These are phyloP conservation scores for Micractinium conductrix DNA, from an alignment of 139 green algal species.

Conservation along the genomic window DNA sequence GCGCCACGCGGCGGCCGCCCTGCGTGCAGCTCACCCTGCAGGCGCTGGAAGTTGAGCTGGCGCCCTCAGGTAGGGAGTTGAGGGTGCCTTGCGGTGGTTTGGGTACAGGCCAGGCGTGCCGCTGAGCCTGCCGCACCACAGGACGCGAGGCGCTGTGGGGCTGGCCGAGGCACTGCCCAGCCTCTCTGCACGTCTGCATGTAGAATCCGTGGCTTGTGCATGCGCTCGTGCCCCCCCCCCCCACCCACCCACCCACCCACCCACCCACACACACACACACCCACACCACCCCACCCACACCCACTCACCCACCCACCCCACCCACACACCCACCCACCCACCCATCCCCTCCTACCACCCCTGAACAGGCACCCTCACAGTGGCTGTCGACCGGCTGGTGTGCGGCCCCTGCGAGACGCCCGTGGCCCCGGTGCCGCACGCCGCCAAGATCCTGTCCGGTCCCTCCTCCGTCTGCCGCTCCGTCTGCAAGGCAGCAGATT, in stretches of 20 bases:
- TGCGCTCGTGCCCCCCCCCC: background rate
- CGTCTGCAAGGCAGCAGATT: slow-evolving; percentile 50
- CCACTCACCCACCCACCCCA: background rate
- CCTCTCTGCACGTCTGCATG: no score
- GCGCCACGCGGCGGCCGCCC: background rate
- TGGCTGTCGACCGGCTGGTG: background rate
- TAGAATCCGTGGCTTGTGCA: background rate
- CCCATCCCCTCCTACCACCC: background rate
- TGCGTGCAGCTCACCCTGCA: slow-evolving; percentile 46
- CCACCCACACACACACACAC: background rate
- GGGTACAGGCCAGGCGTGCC: background rate
- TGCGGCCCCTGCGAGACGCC: slow-evolving; percentile 13
- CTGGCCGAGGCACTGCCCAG: no score
- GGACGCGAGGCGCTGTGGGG: no score
- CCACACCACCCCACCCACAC: background rate
- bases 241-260: background rate
- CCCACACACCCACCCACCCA: background rate
- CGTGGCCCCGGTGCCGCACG: background rate
- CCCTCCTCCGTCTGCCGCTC: slow-evolving; percentile 38
- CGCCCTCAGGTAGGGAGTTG: slow-evolving; percentile 4
- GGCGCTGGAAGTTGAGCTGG: slow-evolving; percentile 18
- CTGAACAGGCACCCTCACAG: background rate
- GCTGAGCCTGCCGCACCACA: no score
- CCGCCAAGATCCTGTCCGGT: slow-evolving; percentile 15
- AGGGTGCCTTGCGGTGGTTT: background rate